These are phyloP conservation scores for Nidularia pulvinata DNA, from an alignment of 768 basidiomycete genomes.

Conservation along the genomic window DNA sequence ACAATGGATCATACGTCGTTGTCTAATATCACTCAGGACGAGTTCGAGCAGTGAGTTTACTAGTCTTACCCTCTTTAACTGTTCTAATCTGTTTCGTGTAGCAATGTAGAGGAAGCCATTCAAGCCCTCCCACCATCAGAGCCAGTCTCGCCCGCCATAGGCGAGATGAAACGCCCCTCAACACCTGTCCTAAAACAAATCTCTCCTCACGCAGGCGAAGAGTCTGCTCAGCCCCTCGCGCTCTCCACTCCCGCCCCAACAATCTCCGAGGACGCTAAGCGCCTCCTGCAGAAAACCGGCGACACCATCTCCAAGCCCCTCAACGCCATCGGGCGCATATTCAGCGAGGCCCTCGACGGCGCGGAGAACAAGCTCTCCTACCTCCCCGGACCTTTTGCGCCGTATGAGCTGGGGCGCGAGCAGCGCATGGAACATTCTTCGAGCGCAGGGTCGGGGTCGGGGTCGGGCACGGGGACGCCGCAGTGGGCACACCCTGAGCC, in stretches of 20 bases:
- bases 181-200: constrained; percentile 9
- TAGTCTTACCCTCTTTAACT: background rate
- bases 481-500: constrained; percentile 37
- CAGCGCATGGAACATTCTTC: constrained; percentile 25
- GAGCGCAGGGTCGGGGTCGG: background rate
- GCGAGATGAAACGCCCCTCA: constrained; percentile 22
- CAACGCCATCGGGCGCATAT: constrained; percentile 86
- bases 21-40: constrained; percentile 91
- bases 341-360: constrained; percentile 80
- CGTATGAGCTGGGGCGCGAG: constrained; percentile 62
- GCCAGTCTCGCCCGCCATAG: constrained; percentile 27
- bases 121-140: constrained; percentile 46
- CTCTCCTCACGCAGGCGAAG: constrained; percentile 77
- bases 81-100: constrained; percentile 9
- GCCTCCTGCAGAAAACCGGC: constrained; percentile 87
- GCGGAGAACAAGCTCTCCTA: constrained; percentile 65
- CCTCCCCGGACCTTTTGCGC: constrained; percentile 70
- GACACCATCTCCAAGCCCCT: constrained; percentile 90
- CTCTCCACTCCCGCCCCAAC: constrained; percentile 56
- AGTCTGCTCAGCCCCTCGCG: constrained; percentile 81
- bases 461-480: constrained; percentile 11
- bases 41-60: constrained; percentile 75
- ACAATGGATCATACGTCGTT: constrained; percentile 96
- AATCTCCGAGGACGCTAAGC: constrained; percentile 71
- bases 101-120: constrained; percentile 55